These are phyloP conservation scores for Kluyveromyces sp. DNA, from an alignment of 1,139 yeast species.

Conservation along the genomic window DNA sequence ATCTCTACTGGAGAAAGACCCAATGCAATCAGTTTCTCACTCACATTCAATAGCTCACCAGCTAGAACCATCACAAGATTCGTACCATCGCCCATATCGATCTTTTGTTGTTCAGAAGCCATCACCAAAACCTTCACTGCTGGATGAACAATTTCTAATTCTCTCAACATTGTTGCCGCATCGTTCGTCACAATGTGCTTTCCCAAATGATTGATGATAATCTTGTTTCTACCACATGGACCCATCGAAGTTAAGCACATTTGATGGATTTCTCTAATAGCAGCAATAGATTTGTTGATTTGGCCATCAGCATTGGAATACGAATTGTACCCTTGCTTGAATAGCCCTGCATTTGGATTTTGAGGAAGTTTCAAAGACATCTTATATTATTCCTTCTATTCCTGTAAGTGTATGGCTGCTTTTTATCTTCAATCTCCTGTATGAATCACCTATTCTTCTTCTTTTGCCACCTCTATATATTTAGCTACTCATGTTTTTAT, in stretches of 20 bases:
- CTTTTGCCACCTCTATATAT: background rate
- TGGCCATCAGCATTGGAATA: slow-evolving; percentile 92
- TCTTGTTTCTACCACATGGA: slow-evolving; percentile 94
- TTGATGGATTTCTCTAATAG: slow-evolving; percentile 85
- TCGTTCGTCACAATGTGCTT: slow-evolving; percentile 88
- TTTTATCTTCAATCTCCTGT: too few species aligned
- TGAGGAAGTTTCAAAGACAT: slow-evolving; percentile 91
- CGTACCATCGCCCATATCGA: slow-evolving; percentile 78
- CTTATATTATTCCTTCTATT: background rate
- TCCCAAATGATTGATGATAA: slow-evolving; percentile 78
- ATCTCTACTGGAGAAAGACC: slow-evolving; percentile 89
- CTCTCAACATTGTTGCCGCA: slow-evolving; percentile 93
- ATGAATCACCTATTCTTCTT: background rate
- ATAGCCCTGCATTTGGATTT: slow-evolving; percentile 88
- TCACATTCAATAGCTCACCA: slow-evolving; percentile 80
- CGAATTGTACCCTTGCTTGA: slow-evolving; percentile 93
- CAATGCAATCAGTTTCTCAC: slow-evolving; percentile 73
- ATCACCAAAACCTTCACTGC: slow-evolving; percentile 91
- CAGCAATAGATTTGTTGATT: slow-evolving; percentile 82
- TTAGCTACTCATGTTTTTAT: too few species aligned
- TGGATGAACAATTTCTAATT: slow-evolving; percentile 92
- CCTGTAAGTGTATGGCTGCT: too few species aligned
- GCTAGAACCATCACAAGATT: slow-evolving; percentile 70
- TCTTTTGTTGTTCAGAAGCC: slow-evolving; percentile 96
- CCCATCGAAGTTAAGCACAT: slow-evolving; percentile 95